Evolutionary conservation across 345 rosid species (phyloP).

Genomic region (Psidium guajava): DNA sequence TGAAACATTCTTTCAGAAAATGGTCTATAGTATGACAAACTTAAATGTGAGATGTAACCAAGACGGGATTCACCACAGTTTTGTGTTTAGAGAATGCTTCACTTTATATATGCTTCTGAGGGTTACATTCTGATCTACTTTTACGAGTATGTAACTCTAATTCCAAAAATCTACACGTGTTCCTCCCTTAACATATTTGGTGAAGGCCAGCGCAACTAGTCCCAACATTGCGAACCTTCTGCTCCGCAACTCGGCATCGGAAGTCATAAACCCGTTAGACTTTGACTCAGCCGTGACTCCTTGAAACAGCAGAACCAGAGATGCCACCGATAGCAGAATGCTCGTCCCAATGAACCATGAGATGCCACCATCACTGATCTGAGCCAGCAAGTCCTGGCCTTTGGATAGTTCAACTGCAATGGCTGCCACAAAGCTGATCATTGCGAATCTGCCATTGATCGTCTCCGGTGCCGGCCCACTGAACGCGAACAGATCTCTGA

Average conservation of each 20-base stretch:
- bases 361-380: conserved; percentile 49
- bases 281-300: conserved; percentile 51
- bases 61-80: background rate
- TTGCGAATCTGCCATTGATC: conserved; percentile 70
- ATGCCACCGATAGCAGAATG: conserved; percentile 48
- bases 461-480: conserved; percentile 90
- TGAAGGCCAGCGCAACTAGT: conserved; percentile 60
- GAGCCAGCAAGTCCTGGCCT: conserved; percentile 56
- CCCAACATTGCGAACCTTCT: conserved; percentile 81
- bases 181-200: conserved; percentile 65
- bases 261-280: conserved; percentile 56
- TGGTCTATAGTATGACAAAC: accelerated
- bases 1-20: background rate
- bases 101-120: background rate
- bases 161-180: background rate
- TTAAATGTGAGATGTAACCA: background rate
- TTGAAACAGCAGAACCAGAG: conserved; percentile 41
- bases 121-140: background rate
- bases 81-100: background rate
- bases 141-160: background rate
- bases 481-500: conserved; percentile 52
- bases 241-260: conserved; percentile 75
- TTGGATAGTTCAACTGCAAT: conserved; percentile 53
- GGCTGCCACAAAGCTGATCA: conserved; percentile 76
- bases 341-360: conserved; percentile 46